Percentiles rank a stretch among this genome's conserved stretches.
These are phyloP conservation scores for Polytrichum commune DNA, from an alignment of 225 moss, liverwort and hornwort species.

Conservation along the genomic window DNA sequence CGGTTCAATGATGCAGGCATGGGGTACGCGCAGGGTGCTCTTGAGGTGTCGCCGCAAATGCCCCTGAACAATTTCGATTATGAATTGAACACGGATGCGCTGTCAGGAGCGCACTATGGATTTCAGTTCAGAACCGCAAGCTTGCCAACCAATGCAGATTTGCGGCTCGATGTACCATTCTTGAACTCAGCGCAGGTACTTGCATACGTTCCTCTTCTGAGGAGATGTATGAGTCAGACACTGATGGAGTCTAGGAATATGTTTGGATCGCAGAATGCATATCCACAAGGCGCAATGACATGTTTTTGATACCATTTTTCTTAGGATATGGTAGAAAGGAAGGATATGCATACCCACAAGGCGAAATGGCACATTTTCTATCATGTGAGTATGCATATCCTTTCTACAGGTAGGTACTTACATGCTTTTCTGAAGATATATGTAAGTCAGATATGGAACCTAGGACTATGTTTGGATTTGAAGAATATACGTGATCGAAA, in stretches of 20 bases:
- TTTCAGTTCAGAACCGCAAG: constrained; percentile 14
- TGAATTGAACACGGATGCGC: constrained; percentile 11
- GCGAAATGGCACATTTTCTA: no score
- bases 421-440: no score
- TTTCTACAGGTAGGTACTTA: no score
- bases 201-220: not conserved
- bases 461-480: no score
- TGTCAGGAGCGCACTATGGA: constrained; percentile 15
- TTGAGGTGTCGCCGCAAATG: constrained; percentile 11
- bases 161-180: not conserved
- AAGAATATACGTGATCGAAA: no score
- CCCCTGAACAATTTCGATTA: constrained; percentile 13
- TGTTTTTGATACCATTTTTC: not conserved
- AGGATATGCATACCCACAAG: not conserved
- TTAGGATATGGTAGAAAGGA: not conserved
- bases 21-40: not conserved
- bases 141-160: not conserved
- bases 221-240: not conserved
- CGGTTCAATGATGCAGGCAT: constrained; percentile 19
- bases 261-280: not conserved
- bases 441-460: no score
- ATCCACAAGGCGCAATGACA: not conserved
- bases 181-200: constrained; percentile 23
- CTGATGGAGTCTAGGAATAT: not conserved
- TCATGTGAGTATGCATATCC: no score